Conservation (phyloP, 805 yeast genomes). For the Yamadazyma takamatsuzukensis region DNA sequence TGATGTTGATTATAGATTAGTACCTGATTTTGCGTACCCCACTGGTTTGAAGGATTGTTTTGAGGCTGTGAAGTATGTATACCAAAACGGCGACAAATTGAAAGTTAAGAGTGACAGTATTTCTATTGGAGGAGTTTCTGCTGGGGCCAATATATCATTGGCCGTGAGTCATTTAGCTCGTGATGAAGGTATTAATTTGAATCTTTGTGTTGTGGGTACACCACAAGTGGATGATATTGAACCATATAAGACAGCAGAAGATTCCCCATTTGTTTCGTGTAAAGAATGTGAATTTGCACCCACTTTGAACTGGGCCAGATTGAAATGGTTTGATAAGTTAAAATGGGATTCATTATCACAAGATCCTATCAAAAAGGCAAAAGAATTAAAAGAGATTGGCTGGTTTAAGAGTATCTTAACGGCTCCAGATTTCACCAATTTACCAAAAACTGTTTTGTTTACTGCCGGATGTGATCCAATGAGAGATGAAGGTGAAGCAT, state of each 20-base stretch:
- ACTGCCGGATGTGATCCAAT: conserved; percentile 32
- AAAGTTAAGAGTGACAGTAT: conserved; percentile 16
- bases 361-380: conserved; percentile 10
- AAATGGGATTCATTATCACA: conserved; percentile 22
- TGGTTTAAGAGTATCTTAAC: conserved; percentile 24
- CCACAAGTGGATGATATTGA: conserved; percentile 28
- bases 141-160: conserved; percentile 23
- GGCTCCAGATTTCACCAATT: conserved; percentile 21
- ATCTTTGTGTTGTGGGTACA: conserved; percentile 24
- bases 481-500: conserved; percentile 29
- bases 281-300: conserved; percentile 28
- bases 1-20: conserved; percentile 27
- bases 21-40: conserved; percentile 25
- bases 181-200: conserved; percentile 19
- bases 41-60: conserved; percentile 23
- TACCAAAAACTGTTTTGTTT: conserved; percentile 24
- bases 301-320: conserved; percentile 26
- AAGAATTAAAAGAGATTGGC: conserved; percentile 20
- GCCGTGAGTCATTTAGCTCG: conserved; percentile 25
- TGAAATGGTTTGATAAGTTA: conserved; percentile 25
- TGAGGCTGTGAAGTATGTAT: conserved; percentile 22
- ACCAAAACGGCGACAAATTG: conserved; percentile 16
- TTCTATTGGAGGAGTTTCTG: conserved; percentile 21
- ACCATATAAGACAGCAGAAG: conserved; percentile 16
- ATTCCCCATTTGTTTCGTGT: conserved; percentile 22